Conservation (phyloP, 2,329 filamentous ascomycete genomes). For the Alternaria sp. region DNA sequence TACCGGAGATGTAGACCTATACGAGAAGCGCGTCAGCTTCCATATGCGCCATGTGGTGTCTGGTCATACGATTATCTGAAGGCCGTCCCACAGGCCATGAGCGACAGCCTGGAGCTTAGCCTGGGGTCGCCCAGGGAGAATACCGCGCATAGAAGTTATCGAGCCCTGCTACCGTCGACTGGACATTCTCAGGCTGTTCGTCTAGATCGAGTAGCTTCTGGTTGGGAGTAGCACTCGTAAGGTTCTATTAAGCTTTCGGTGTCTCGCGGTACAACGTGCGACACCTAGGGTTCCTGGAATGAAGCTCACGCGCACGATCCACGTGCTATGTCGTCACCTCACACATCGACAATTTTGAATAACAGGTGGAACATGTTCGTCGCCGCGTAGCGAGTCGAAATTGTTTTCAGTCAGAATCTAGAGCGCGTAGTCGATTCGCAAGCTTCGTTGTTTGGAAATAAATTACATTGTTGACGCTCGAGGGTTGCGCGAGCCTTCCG, state of each 20-base stretch:
- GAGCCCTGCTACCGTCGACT: constrained; percentile 30
- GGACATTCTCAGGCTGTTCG: constrained; percentile 1
- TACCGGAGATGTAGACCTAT: constrained; percentile 89
- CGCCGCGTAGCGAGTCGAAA: rapidly evolving
- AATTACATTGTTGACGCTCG: not conserved
- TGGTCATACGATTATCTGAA: constrained; percentile 73
- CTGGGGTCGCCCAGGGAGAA: constrained; percentile 81
- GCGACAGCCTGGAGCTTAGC: constrained; percentile 80
- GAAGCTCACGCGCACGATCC: constrained; percentile 47
- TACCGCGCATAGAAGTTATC: constrained; percentile 69
- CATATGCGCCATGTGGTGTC: constrained; percentile 6
- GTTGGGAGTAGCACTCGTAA: not conserved
- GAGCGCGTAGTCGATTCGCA: not conserved
- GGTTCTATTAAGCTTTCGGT: constrained; percentile 2
- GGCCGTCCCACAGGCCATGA: constrained; percentile 76
- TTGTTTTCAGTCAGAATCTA: not conserved
- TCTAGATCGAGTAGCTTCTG: not conserved
- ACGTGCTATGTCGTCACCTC: constrained; percentile 36
- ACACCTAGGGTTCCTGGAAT: constrained; percentile 13
- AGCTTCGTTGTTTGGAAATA: not conserved
- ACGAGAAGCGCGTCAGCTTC: constrained; percentile 14
- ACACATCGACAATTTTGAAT: not conserved
- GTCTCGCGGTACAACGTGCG: constrained; percentile 17
- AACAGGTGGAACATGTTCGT: not conserved
- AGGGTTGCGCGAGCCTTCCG: constrained; percentile 15